phyloP scores from a whole-genome alignment of 2,329 filamentous ascomycete genomes.

The Alternaria sp. region DNA sequence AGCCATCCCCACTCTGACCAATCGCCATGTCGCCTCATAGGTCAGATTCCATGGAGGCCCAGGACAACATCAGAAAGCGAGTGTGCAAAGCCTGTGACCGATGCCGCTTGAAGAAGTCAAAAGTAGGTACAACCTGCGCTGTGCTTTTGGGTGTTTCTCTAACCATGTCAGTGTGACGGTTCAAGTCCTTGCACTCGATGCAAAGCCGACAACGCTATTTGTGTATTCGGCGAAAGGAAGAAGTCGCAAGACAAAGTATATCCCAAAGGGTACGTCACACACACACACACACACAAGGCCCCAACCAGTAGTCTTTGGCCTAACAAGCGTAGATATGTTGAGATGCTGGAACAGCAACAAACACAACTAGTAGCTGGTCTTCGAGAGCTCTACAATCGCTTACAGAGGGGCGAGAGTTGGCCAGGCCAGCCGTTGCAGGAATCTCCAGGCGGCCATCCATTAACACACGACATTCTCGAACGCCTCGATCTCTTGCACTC shows the following conservation, averaged over 20 bases:
- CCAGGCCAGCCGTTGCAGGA: slow-evolving; percentile 62
- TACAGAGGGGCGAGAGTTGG: slow-evolving; percentile 64
- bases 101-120: slow-evolving; percentile 72
- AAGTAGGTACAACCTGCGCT: slow-evolving; percentile 55
- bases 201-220: slow-evolving; percentile 70
- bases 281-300: too few species aligned
- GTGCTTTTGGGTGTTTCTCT: slow-evolving; percentile 16
- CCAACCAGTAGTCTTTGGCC: not conserved
- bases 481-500: slow-evolving; percentile 65
- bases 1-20: slow-evolving; percentile 6
- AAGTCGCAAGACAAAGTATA: slow-evolving; percentile 73
- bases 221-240: slow-evolving; percentile 71
- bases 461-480: slow-evolving; percentile 70
- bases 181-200: slow-evolving; percentile 68
- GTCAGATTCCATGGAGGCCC: slow-evolving; percentile 52
- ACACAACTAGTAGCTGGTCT: slow-evolving; percentile 67
- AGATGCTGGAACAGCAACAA: slow-evolving; percentile 73
- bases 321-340: slow-evolving; percentile 62
- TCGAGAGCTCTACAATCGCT: slow-evolving; percentile 66
- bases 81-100: slow-evolving; percentile 73
- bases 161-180: slow-evolving; percentile 64
- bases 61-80: slow-evolving; percentile 64
- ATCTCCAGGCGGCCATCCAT: slow-evolving; percentile 62
- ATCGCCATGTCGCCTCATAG: slow-evolving; percentile 47
- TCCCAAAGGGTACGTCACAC: slow-evolving; percentile 66